Evolutionary conservation across 2,329 filamentous ascomycete genomes (phyloP).

Genomic region (Cladosporium sp.): DNA sequence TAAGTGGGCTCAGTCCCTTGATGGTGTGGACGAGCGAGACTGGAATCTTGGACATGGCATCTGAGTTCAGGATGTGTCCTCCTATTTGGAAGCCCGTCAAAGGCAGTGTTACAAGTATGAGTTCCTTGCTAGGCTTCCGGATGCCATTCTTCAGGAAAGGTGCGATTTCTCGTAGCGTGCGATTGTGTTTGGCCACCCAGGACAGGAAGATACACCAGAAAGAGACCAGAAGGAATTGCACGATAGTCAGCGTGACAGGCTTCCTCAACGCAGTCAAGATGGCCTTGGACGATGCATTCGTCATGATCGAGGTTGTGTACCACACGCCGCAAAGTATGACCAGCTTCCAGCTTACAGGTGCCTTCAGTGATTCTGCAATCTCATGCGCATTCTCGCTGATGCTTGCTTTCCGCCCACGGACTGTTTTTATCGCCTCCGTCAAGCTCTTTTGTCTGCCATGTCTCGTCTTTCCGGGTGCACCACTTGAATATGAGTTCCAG

Average conservation of each 20-base stretch:
- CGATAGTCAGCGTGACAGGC: constrained; percentile 85
- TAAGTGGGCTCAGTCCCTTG: constrained; percentile 92
- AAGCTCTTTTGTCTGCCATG: constrained; percentile 83
- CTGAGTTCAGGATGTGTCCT: constrained; percentile 90
- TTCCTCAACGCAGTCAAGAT: constrained; percentile 90
- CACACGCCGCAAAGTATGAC: constrained; percentile 85
- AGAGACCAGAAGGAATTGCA: constrained; percentile 93
- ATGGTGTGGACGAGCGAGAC: constrained; percentile 98
- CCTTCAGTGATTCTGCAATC: constrained; percentile 85
- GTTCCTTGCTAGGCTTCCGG: constrained; percentile 74
- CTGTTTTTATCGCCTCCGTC: constrained; percentile 81
- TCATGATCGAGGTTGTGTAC: constrained; percentile 94
- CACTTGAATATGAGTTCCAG: constrained; percentile 50
- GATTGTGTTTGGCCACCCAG: constrained; percentile 72
- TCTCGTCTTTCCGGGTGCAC: constrained; percentile 42
- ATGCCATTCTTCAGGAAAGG: constrained; percentile 84
- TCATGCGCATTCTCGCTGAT: constrained; percentile 92
- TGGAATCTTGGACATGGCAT: constrained; percentile 90
- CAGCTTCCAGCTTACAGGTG: constrained; percentile 83
- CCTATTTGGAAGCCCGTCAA: constrained; percentile 90
- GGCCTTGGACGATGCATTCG: constrained; percentile 96
- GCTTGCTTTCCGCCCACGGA: constrained; percentile 78
- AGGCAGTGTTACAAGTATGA: constrained; percentile 85
- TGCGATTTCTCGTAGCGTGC: constrained; percentile 67
- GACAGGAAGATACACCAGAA: constrained; percentile 81